A percentile compares a stretch with the other conserved stretches of the same genome.
Conservation (phyloP, 306 rosid genomes). For the Crotalaria pallida region DNA sequence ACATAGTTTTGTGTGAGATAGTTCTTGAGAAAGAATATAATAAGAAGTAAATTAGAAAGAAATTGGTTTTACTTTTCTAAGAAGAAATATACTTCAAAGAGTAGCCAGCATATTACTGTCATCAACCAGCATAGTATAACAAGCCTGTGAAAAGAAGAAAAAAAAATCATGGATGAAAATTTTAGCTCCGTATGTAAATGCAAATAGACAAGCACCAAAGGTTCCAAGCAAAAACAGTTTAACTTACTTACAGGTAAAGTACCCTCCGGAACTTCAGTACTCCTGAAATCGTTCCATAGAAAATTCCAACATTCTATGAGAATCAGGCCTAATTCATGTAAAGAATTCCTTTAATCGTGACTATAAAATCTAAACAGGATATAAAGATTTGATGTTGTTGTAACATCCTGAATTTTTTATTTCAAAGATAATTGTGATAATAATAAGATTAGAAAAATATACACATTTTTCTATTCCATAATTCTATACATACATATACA, state of each 20-base stretch:
- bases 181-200: neutral
- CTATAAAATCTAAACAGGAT: neutral
- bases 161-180: neutral
- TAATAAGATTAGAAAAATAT: too few relatives aligned
- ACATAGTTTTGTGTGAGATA: neutral
- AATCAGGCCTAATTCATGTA: neutral
- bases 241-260: slow-evolving; percentile 48
- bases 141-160: slow-evolving; percentile 38
- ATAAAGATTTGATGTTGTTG: neutral
- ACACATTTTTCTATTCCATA: too few relatives aligned
- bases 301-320: slow-evolving; percentile 24
- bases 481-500: too few relatives aligned
- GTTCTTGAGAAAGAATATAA: neutral
- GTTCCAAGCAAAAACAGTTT: neutral
- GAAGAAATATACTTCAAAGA: slow-evolving; percentile 60
- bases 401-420: too few relatives aligned
- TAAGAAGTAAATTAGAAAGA: neutral
- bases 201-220: neutral
- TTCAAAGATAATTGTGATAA: too few relatives aligned
- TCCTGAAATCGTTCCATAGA: slow-evolving; percentile 44
- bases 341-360: neutral
- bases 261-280: slow-evolving; percentile 32
- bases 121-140: slow-evolving; percentile 55
- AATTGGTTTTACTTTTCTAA: slow-evolving; percentile 41
- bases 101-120: slow-evolving; percentile 56